Percentiles rank a stretch among this genome's conserved stretches.
These are phyloP conservation scores for Paecilomyces sp. DNA, from an alignment of 2,329 filamentous ascomycete genomes.

Conservation along the genomic window DNA sequence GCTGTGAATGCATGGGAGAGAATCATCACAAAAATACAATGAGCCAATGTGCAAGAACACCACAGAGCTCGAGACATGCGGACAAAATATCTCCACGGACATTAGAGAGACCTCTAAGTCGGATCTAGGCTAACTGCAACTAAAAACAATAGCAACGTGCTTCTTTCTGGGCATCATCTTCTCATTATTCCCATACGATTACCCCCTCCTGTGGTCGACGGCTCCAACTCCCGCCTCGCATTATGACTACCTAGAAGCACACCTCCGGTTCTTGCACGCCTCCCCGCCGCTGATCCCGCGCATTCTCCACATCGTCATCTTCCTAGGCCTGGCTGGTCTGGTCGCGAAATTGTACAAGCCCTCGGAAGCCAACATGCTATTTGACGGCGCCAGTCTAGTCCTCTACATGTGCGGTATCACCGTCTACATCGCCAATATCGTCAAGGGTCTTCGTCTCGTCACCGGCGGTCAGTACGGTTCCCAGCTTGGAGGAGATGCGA, in stretches of 20 bases:
- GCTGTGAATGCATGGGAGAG: neutral
- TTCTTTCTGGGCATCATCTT: constrained; percentile 99
- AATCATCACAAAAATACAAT: neutral
- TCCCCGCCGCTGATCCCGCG: constrained; percentile 87
- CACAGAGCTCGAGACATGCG: neutral
- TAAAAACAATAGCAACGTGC: constrained; percentile 58
- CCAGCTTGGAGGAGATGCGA: constrained; percentile 26
- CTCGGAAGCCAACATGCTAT: constrained; percentile 89
- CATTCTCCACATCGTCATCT: constrained; percentile 89
- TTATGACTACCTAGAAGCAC: constrained; percentile 78
- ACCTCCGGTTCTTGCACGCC: constrained; percentile 85
- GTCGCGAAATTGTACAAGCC: constrained; percentile 92
- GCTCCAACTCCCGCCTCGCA: constrained; percentile 47
- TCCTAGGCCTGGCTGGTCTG: constrained; percentile 80
- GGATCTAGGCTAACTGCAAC: neutral
- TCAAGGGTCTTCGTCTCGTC: constrained; percentile 85
- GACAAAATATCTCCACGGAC: neutral
- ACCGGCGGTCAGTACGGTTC: constrained; percentile 61
- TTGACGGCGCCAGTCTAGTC: constrained; percentile 68
- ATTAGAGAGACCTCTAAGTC: neutral
- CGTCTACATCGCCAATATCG: constrained; percentile 92
- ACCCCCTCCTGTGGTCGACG: constrained; percentile 42
- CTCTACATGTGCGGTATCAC: constrained; percentile 79
- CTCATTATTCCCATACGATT: constrained; percentile 84
- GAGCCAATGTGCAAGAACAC: neutral